Conservation (phyloP, 768 basidiomycete genomes). For the Phaffia tasmanica region DNA sequence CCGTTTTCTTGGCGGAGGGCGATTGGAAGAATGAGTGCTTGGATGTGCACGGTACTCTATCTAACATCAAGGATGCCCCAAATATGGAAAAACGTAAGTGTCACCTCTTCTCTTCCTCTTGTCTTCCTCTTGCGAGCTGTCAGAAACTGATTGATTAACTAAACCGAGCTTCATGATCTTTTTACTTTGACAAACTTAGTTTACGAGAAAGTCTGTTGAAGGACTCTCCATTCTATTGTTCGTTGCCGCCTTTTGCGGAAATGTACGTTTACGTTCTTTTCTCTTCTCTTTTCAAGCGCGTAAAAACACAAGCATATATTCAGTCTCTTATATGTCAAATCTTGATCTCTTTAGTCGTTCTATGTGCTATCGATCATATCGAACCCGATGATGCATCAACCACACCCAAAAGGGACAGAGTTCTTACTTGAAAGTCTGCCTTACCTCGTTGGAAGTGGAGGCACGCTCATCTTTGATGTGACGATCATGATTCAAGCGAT, state of each 20-base stretch:
- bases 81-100: conserved; percentile 93
- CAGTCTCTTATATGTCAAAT: too few species aligned
- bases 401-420: conserved; percentile 50
- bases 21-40: conserved; percentile 82
- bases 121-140: not conserved
- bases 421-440: conserved; percentile 55
- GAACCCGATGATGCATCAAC: conserved; percentile 50
- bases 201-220: conserved; percentile 80
- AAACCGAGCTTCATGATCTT: too few species aligned
- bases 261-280: conserved; percentile 70
- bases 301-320: too few species aligned
- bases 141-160: not conserved
- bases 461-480: conserved; percentile 85
- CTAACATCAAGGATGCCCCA: conserved; percentile 88
- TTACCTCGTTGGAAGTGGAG: conserved; percentile 42
- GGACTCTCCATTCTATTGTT: conserved; percentile 92
- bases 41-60: conserved; percentile 87
- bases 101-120: conserved; percentile 11
- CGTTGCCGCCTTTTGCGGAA: conserved; percentile 84
- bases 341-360: too few species aligned
- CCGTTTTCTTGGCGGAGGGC: conserved; percentile 13
- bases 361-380: conserved; percentile 55
- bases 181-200: conserved; percentile 43
- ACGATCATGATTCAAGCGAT: conserved; percentile 77
- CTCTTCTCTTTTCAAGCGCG: too few species aligned